These are phyloP conservation scores for Xylaria arbuscula DNA, from an alignment of 2,329 filamentous ascomycete species.

Conservation along the genomic window DNA sequence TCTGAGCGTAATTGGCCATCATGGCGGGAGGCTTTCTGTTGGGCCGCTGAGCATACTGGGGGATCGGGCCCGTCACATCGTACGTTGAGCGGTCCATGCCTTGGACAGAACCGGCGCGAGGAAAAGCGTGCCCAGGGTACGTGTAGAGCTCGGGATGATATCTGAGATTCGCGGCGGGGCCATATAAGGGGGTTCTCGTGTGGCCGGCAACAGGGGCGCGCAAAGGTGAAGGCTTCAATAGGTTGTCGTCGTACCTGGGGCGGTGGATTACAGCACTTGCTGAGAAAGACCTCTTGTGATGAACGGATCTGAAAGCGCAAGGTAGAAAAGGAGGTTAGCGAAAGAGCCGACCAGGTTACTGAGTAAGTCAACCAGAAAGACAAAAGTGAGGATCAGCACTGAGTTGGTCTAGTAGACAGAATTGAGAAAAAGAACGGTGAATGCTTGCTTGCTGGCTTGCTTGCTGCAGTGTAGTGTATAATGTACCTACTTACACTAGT, in stretches of 20 bases:
- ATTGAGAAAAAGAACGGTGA: slow-evolving; percentile 30
- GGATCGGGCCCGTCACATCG: slow-evolving; percentile 36
- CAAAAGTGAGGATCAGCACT: slow-evolving; percentile 43
- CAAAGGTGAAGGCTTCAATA: slow-evolving; percentile 39
- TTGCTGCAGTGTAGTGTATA: background rate
- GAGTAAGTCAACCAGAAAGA: slow-evolving; percentile 19
- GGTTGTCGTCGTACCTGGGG: slow-evolving; percentile 41
- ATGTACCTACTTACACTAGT: background rate
- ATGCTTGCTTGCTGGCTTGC: background rate
- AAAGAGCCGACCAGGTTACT: slow-evolving; percentile 11
- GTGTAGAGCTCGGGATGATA: slow-evolving; percentile 34
- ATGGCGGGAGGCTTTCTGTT: slow-evolving; percentile 41
- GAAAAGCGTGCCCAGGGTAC: slow-evolving; percentile 34
- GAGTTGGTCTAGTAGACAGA: slow-evolving; percentile 14
- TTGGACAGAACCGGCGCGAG: slow-evolving; percentile 29
- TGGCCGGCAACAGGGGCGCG: slow-evolving; percentile 15
- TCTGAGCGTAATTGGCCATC: slow-evolving; percentile 48
- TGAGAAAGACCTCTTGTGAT: slow-evolving; percentile 46
- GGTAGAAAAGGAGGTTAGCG: slow-evolving; percentile 43
- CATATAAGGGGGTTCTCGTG: slow-evolving; percentile 35
- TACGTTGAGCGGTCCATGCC: slow-evolving; percentile 40
- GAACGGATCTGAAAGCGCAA: slow-evolving; percentile 38
- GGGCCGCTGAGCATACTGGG: slow-evolving; percentile 40
- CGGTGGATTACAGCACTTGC: slow-evolving; percentile 39
- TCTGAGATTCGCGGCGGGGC: slow-evolving; percentile 37